Conservation (phyloP, 116 monocot species). For the Papilionanthe hybrid region DNA sequence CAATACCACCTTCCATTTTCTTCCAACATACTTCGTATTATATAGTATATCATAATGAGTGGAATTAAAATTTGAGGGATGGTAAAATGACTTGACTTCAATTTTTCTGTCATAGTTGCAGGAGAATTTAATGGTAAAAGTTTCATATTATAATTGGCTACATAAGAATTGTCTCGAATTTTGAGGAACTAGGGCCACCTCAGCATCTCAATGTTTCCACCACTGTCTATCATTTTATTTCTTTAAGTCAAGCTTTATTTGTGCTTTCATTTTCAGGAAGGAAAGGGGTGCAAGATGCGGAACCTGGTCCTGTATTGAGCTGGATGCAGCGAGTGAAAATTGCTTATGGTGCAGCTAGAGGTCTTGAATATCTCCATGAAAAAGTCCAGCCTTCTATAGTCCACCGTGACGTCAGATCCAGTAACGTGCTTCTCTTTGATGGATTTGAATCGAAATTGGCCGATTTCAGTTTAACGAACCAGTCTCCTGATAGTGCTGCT, state of each 20-base stretch:
- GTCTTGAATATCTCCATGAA: conserved; percentile 59
- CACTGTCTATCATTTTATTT: neutral
- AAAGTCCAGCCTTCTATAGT: conserved; percentile 47
- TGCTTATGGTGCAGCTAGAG: conserved; percentile 61
- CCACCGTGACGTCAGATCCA: conserved; percentile 55
- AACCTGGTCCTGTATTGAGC: conserved; percentile 41
- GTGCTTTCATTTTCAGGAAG: conserved; percentile 28
- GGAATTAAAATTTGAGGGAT: too few relatives aligned
- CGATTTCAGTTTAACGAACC: conserved; percentile 57
- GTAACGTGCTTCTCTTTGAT: conserved; percentile 60
- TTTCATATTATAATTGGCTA: too few relatives aligned
- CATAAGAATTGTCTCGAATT: too few relatives aligned
- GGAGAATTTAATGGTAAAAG: too few relatives aligned
- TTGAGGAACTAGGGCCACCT: too few relatives aligned
- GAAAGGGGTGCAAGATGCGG: conserved; percentile 48
- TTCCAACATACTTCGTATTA: neutral
- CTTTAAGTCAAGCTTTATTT: neutral
- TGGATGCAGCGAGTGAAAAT: conserved; percentile 59
- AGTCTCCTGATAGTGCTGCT: conserved; percentile 51
- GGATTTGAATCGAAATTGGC: conserved; percentile 41
- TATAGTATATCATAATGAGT: neutral
- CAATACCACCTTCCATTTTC: neutral
- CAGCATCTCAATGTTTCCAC: too few relatives aligned
- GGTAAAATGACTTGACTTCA: too few relatives aligned
- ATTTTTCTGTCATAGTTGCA: too few relatives aligned